Conservation (phyloP, 129 eudicot species). For the Oenanthe sinensis region DNA sequence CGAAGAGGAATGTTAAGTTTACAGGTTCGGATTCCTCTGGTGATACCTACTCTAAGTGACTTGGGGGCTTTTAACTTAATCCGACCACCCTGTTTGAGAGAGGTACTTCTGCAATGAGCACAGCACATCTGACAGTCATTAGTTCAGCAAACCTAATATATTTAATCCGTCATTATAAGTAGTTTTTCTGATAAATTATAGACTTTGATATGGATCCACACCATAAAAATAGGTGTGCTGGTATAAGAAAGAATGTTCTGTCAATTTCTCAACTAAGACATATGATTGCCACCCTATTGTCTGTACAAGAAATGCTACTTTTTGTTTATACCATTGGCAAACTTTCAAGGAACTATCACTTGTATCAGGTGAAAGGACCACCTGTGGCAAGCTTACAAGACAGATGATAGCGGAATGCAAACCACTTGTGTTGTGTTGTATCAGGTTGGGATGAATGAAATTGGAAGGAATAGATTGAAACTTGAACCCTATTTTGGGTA, state of each 20-base stretch:
- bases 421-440: too few relatives aligned
- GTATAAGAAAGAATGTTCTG: not conserved
- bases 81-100: slow-evolving; percentile 17
- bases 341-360: too few relatives aligned
- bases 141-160: slow-evolving; percentile 1
- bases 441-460: too few relatives aligned
- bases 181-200: not conserved
- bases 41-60: slow-evolving; percentile 16
- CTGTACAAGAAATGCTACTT: not conserved
- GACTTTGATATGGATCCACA: not conserved
- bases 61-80: slow-evolving; percentile 18
- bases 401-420: too few relatives aligned
- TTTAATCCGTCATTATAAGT: not conserved
- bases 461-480: too few relatives aligned
- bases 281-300: not conserved
- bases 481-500: too few relatives aligned
- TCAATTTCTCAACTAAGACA: not conserved
- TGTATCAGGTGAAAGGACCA: too few relatives aligned
- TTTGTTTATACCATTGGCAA: not conserved
- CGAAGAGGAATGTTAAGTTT: slow-evolving; percentile 17
- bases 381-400: too few relatives aligned
- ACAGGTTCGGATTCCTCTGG: slow-evolving; percentile 14
- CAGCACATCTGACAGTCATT: not conserved
- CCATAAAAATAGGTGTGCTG: not conserved
- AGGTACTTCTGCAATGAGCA: slow-evolving; percentile 41